Percentiles rank a stretch among this genome's conserved stretches.
Conservation (phyloP, 2,329 filamentous ascomycete species). For the Alternaria burnsii region DNA sequence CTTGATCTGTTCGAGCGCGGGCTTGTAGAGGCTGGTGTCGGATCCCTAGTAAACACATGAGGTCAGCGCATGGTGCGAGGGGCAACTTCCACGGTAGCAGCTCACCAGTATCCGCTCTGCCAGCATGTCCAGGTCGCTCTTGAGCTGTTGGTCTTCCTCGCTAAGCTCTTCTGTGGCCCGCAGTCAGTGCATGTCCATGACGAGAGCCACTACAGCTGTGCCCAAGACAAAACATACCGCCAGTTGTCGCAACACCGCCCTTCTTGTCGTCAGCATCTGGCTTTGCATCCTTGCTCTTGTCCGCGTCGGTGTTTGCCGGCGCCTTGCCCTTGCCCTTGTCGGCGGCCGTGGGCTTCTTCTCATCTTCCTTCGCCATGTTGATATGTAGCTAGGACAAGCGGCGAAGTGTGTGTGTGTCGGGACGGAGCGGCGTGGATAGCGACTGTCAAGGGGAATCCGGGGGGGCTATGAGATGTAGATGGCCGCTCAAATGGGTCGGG, state of each 20-base stretch:
- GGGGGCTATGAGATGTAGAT: slow-evolving; percentile 3
- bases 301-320: slow-evolving; percentile 68
- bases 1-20: slow-evolving; percentile 95
- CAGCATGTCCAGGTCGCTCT: slow-evolving; percentile 97
- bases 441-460: background rate
- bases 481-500: slow-evolving; percentile 17
- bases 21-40: slow-evolving; percentile 86
- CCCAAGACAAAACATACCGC: slow-evolving; percentile 53
- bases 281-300: slow-evolving; percentile 65
- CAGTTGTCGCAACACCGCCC: slow-evolving; percentile 72
- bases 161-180: slow-evolving; percentile 81
- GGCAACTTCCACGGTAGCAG: slow-evolving; percentile 12
- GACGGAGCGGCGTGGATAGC: slow-evolving; percentile 22
- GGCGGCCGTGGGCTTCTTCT: slow-evolving; percentile 79
- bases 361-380: slow-evolving; percentile 91
- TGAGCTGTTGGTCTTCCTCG: slow-evolving; percentile 98
- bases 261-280: slow-evolving; percentile 82
- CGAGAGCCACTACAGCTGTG: slow-evolving; percentile 18
- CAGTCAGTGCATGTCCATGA: slow-evolving; percentile 34
- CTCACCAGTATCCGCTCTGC: slow-evolving; percentile 89
- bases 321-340: slow-evolving; percentile 99
- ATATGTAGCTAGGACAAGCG: slow-evolving; percentile 47
- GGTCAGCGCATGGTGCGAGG: slow-evolving; percentile 36
- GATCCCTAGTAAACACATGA: slow-evolving; percentile 69
- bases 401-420: slow-evolving; percentile 36